Evolutionary conservation across 345 rosid genomes (phyloP).

Genomic region (Bruguiera sexangula): DNA sequence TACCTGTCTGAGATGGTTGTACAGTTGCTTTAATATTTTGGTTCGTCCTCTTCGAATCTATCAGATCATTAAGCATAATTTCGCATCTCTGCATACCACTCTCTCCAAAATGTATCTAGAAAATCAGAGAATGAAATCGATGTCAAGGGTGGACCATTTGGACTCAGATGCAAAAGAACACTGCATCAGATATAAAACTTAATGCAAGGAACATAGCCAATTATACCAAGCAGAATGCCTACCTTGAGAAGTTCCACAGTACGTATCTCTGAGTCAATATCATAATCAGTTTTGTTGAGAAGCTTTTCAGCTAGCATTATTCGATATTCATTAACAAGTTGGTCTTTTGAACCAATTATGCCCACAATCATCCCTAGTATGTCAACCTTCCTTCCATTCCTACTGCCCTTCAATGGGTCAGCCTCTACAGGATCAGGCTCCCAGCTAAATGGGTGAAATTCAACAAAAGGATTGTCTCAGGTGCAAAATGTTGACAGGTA

Average conservation of each 20-base stretch:
- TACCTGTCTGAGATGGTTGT: constrained; percentile 56
- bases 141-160: constrained; percentile 6
- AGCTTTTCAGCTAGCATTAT: constrained; percentile 97
- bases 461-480: constrained; percentile 17
- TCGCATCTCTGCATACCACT: constrained; percentile 96
- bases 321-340: constrained; percentile 89
- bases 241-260: constrained; percentile 98
- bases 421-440: constrained; percentile 97
- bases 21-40: constrained; percentile 66
- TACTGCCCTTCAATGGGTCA: constrained; percentile 81
- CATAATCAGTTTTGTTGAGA: constrained; percentile 90
- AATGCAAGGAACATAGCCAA: constrained; percentile 1
- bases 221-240: constrained; percentile 14
- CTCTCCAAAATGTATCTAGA: constrained; percentile 95
- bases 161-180: constrained; percentile 3
- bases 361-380: constrained; percentile 91
- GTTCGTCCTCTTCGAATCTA: constrained; percentile 93
- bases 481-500: neutral
- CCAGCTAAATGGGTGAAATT: constrained; percentile 59
- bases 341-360: constrained; percentile 94
- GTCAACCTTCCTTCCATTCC: constrained; percentile 80
- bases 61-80: constrained; percentile 95
- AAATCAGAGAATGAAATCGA: constrained; percentile 9
- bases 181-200: neutral
- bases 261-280: constrained; percentile 86